Percentiles rank a stretch among this genome's conserved stretches.
phyloP scores from a whole-genome alignment of 495 filamentous ascomycete species.

The Antarctomyces pellizariae region DNA sequence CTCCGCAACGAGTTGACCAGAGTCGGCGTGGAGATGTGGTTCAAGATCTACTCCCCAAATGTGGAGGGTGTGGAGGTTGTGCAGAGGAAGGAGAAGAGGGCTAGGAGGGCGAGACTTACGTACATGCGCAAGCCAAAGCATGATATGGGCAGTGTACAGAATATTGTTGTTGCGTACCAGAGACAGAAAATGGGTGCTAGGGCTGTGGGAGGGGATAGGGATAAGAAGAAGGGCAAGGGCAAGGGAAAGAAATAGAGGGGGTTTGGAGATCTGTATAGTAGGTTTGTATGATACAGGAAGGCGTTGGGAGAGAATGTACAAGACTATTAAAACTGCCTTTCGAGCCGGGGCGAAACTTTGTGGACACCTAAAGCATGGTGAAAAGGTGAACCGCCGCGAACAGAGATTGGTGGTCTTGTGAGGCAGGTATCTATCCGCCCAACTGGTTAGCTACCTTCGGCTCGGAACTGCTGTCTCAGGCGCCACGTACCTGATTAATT shows the following conservation, averaged over 20 bases:
- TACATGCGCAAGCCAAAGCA: conserved; percentile 61
- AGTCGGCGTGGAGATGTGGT: conserved; percentile 93
- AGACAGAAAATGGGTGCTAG: conserved; percentile 30
- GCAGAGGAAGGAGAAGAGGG: conserved; percentile 59
- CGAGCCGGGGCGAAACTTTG: no score
- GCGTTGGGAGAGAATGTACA: no score
- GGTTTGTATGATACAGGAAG: no score
- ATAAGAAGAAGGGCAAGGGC: conserved; percentile 4
- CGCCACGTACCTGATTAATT: no score
- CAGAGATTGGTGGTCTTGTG: no score
- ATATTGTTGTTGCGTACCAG: conserved; percentile 43
- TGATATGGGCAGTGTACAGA: conserved; percentile 29
- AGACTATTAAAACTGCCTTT: no score
- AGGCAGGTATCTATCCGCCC: no score
- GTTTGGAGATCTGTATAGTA: no score
- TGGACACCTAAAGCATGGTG: no score
- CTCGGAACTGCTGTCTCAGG: no score
- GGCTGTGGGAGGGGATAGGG: conserved; percentile 1
- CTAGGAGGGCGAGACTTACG: conserved; percentile 69
- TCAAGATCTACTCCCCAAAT: conserved; percentile 76
- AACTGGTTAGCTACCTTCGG: no score
- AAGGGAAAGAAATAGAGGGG: conserved; percentile 8
- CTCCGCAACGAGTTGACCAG: conserved; percentile 61
- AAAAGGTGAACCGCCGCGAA: no score
- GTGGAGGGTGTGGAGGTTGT: conserved; percentile 85